Percentiles rank a stretch among this genome's conserved stretches.
Conservation (phyloP, 1,139 yeast genomes). For the Candida tetrigidarum region DNA sequence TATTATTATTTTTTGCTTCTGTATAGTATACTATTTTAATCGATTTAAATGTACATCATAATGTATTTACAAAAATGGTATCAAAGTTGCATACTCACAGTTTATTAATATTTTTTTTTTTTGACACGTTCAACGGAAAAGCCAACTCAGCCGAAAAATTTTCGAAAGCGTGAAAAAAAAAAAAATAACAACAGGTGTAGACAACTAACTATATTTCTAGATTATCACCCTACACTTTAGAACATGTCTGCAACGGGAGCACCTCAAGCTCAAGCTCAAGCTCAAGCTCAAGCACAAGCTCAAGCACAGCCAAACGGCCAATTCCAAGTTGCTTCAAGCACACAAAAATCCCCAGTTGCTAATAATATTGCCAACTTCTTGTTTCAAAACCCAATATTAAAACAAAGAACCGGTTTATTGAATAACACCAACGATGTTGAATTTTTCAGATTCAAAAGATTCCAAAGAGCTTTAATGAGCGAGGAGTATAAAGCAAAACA, state of each 20-base stretch:
- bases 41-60: neutral
- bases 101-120: too few relatives aligned
- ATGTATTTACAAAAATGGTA: too few relatives aligned
- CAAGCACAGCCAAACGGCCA: constrained; percentile 10
- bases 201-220: neutral
- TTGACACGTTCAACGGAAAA: constrained; percentile 9
- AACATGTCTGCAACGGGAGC: neutral
- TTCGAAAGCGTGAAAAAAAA: constrained; percentile 1
- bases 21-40: neutral
- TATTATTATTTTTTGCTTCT: too few relatives aligned
- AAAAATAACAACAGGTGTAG: neutral
- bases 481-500: constrained; percentile 69
- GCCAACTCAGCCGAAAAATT: constrained; percentile 7
- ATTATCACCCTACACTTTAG: too few relatives aligned
- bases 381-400: constrained; percentile 65
- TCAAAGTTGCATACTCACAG: neutral
- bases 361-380: constrained; percentile 69
- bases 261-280: too few relatives aligned
- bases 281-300: constrained; percentile 4
- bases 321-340: constrained; percentile 20
- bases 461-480: constrained; percentile 74
- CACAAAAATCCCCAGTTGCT: constrained; percentile 30
- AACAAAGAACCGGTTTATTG: constrained; percentile 79
- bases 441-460: constrained; percentile 87
- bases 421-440: constrained; percentile 70